Conservation (phyloP, 805 yeast species). For the Priceomyces melissophilus region DNA sequence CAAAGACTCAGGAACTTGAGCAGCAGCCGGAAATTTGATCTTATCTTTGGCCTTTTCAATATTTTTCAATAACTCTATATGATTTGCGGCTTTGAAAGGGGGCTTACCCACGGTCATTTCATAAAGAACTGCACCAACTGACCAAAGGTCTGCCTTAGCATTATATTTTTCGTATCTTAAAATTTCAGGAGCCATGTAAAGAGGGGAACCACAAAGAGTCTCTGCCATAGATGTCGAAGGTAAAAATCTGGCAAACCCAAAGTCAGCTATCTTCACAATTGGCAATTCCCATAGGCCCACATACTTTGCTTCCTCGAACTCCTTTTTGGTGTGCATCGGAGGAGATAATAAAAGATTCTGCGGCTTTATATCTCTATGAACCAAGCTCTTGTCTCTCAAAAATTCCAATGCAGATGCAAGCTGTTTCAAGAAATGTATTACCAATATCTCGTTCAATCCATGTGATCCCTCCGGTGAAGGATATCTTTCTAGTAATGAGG, state of each 20-base stretch:
- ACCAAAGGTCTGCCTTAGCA: conserved; percentile 97
- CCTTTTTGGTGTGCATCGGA: conserved; percentile 63
- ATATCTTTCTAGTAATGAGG: conserved; percentile 70
- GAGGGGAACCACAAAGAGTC: conserved; percentile 94
- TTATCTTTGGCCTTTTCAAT: conserved; percentile 79
- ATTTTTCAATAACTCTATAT: conserved; percentile 80
- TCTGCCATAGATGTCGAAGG: conserved; percentile 95
- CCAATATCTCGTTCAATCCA: conserved; percentile 77
- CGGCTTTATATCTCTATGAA: conserved; percentile 94
- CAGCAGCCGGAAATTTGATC: conserved; percentile 70
- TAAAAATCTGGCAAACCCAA: conserved; percentile 93
- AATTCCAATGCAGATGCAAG: conserved; percentile 81
- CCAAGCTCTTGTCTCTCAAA: conserved; percentile 76
- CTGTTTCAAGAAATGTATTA: conserved; percentile 82
- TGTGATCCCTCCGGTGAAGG: conserved; percentile 77
- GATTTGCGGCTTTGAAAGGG: conserved; percentile 92
- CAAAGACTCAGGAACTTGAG: conserved; percentile 62
- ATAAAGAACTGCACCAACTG: conserved; percentile 93
- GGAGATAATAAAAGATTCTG: conserved; percentile 83
- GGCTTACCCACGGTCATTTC: conserved; percentile 98
- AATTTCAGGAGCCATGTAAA: conserved; percentile 98
- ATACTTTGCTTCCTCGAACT: conserved; percentile 55
- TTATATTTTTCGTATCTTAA: conserved; percentile 90
- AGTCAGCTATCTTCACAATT: conserved; percentile 89
- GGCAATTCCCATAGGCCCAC: conserved; percentile 89